These are phyloP conservation scores for Papiliotrema flavescens DNA, from an alignment of 1,284 basidiomycete genomes.

Conservation along the genomic window DNA sequence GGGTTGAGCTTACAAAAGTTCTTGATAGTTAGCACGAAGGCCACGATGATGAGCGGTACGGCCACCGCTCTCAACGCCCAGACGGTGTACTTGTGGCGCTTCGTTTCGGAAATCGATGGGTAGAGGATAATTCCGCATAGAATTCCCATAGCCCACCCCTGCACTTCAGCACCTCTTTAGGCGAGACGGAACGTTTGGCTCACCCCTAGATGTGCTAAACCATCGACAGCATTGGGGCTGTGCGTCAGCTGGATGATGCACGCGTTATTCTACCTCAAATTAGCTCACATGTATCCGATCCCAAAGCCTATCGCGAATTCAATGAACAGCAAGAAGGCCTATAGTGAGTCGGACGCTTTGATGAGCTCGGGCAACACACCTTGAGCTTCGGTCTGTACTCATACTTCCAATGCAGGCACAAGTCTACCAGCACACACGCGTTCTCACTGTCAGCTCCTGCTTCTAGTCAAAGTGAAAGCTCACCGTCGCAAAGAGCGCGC, in stretches of 20 bases:
- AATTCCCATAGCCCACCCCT: conserved; percentile 64
- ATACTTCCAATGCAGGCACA: conserved; percentile 89
- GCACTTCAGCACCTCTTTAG: neutral
- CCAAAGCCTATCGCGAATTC: conserved; percentile 81
- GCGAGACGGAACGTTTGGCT: neutral
- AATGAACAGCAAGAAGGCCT: conserved; percentile 67
- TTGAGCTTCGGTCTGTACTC: conserved; percentile 72
- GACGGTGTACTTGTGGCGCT: conserved; percentile 67
- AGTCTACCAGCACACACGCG: conserved; percentile 74
- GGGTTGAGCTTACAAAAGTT: conserved; percentile 65
- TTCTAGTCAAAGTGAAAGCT: neutral
- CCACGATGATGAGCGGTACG: conserved; percentile 67
- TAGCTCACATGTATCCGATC: conserved; percentile 66
- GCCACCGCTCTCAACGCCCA: conserved; percentile 71
- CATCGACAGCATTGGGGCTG: conserved; percentile 44
- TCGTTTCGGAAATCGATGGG: conserved; percentile 78
- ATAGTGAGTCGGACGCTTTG: conserved; percentile 42
- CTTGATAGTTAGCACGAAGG: conserved; percentile 74
- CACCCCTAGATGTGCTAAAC: conserved; percentile 52
- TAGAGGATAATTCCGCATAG: conserved; percentile 74
- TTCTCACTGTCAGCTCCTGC: conserved; percentile 46
- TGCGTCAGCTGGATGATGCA: neutral
- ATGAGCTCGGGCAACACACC: conserved; percentile 49
- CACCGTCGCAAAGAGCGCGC: conserved; percentile 83
- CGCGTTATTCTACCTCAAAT: no score